phyloP scores from a whole-genome alignment of 345 rosid species.

The Brassica juncea region DNA sequence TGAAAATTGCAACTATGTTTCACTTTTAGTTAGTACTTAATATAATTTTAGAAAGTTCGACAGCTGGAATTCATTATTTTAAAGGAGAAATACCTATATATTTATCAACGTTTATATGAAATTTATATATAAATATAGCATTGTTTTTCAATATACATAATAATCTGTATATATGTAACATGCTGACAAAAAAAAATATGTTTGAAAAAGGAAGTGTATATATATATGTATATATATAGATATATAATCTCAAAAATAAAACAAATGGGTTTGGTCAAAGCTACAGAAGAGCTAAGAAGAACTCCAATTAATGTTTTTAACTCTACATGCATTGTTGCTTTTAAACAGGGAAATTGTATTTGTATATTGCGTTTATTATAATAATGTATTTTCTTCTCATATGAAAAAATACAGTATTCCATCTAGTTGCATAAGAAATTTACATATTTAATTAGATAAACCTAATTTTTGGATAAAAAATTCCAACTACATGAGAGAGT shows the following conservation, averaged over 20 bases:
- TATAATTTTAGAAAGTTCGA: background rate
- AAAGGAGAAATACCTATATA: conserved; percentile 2
- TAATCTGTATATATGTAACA: background rate
- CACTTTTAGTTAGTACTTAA: background rate
- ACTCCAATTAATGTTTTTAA: conserved; percentile 2
- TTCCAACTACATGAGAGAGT: background rate
- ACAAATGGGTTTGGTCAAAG: conserved; percentile 22
- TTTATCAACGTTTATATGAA: background rate
- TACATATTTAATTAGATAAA: background rate
- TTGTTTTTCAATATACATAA: background rate
- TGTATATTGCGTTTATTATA: background rate
- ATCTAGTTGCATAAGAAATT: conserved; percentile 1
- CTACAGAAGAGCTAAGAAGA: conserved; percentile 18
- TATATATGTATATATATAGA: background rate
- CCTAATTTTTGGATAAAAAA: background rate
- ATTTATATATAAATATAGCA: background rate
- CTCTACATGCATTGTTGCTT: conserved; percentile 2
- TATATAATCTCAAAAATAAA: conserved; percentile 12
- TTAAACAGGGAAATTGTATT: background rate
- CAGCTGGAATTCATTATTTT: conserved; percentile 26
- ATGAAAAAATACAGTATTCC: background rate
- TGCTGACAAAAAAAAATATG: no score
- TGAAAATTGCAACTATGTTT: conserved; percentile 7
- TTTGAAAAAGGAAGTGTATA: no score
- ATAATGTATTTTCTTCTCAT: background rate